Conservation (phyloP, 2,329 filamentous ascomycete genomes). For the Neoscytalidium dimidiatum region DNA sequence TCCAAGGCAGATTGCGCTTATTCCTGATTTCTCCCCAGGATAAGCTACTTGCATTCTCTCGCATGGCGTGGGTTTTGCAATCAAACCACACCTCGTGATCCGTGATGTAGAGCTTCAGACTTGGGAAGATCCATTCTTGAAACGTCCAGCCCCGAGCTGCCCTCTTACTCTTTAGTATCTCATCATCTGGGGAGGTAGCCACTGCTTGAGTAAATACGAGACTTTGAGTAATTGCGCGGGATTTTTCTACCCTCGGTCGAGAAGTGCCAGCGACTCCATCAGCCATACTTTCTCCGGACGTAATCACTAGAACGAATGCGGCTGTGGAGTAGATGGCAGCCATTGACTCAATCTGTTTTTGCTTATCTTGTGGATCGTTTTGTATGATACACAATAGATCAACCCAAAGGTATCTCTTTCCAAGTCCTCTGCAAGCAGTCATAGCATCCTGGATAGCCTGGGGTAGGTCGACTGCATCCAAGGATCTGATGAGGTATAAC, state of each 20-base stretch:
- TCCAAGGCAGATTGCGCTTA: neutral
- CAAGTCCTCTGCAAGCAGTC: neutral
- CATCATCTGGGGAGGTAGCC: neutral
- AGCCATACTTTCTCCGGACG: neutral
- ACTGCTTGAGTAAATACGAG: neutral
- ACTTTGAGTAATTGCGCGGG: neutral
- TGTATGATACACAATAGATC: conserved; percentile 15
- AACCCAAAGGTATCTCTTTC: conserved; percentile 6
- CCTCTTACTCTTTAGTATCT: neutral
- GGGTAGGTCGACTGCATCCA: neutral
- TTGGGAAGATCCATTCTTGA: neutral
- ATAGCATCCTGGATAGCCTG: conserved; percentile 4
- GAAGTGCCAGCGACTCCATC: neutral
- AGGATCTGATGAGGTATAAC: neutral
- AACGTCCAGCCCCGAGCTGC: neutral
- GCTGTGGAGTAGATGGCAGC: neutral
- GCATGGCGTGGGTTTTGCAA: neutral
- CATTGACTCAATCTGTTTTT: conserved; percentile 4
- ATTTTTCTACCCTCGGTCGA: neutral
- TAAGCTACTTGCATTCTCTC: neutral
- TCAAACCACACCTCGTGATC: neutral
- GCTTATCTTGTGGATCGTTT: conserved; percentile 4
- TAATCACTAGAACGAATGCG: neutral
- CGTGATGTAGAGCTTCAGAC: neutral
- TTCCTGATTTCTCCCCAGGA: neutral